Evolutionary conservation across 2,329 filamentous ascomycete genomes (phyloP), one percentile per base, ranked within the genome.

Genomic region (Spiromastix sp.): DNA sequence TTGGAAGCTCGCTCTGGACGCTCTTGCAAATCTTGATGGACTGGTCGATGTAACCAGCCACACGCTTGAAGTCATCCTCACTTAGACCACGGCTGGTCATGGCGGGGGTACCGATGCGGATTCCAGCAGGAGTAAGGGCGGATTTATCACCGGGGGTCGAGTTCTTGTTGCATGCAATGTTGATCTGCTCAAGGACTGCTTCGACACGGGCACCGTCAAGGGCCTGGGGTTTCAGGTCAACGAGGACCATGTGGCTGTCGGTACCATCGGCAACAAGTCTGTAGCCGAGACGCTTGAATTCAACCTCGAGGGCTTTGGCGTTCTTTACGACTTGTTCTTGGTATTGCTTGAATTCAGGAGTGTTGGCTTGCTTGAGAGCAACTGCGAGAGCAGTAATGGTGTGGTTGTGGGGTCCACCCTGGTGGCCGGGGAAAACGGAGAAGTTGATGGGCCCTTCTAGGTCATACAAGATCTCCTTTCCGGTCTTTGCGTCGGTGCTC

Each of bases 91-190:
- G 82, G 53, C 78, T 86, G 39, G 87, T 94, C 91, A 98, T 98
- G 61, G 91, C 91, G 31, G 91, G 91, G 30, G 87, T 91, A 56
- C 91, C 91, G 53, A 98, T 93, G 50, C 91, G 85, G 62, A 98
- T 80, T 70, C 91, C 91, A 56, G 80, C 85, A 36, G 91, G 91
- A 45, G 85, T 94, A 48, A 98, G 76, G 32, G 91, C 91, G 40
- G 85, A 93, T 74, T 93, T 95, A 74, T 98, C 91, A 45, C 91
- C 91, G 26, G 91, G 91, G 40, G 94, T 91, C 42, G 85, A 81
- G 77, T 98, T 98, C 79, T 98, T 98, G 79, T 98, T 98, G 77
- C 86, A 93, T 43, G 91, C 87, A 62, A 98, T 93, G 72, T 94
- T 93, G 67, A 95, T 91, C 63, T 93, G 83, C 71, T 98, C 91